phyloP scores from a whole-genome alignment of 2,329 filamentous ascomycete genomes.

The Neurospora crassa region DNA sequence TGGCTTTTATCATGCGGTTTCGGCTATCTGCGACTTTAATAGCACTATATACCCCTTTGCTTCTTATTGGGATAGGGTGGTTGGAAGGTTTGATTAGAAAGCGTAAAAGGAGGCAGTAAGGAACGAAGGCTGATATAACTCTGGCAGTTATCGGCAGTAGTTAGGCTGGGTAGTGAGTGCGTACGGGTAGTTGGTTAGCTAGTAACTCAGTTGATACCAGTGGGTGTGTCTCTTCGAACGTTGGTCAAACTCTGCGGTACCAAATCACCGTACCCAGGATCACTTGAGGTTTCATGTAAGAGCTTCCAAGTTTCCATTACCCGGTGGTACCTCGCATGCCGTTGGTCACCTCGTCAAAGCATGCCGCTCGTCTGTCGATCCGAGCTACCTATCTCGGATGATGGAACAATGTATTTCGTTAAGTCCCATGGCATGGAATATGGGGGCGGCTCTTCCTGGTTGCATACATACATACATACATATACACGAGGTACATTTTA shows the following conservation, averaged over 20 bases:
- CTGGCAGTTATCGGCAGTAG: not conserved
- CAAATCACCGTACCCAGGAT: not conserved
- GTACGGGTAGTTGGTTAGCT: not conserved
- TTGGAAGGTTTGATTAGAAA: not conserved
- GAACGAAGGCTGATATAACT: not conserved
- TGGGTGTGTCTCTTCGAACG: not conserved
- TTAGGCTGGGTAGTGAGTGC: not conserved
- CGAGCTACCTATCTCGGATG: not conserved
- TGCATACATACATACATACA: not conserved
- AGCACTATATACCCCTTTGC: not conserved
- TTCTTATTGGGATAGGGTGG: not conserved
- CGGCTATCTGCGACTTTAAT: not conserved
- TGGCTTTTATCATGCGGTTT: not conserved
- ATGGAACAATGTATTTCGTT: not conserved
- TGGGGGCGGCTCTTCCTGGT: not conserved
- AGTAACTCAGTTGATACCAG: not conserved
- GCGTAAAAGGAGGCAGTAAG: not conserved
- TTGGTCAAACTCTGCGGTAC: not conserved
- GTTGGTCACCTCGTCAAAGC: not conserved
- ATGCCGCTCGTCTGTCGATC: not conserved
- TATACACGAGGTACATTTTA: not conserved
- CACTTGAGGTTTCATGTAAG: not conserved
- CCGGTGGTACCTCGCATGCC: not conserved
- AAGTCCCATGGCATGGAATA: not conserved
- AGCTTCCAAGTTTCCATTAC: not conserved